Evolutionary conservation across 768 basidiomycete genomes (phyloP), one percentile per base, ranked within the genome.

Genomic region (Suillus tomentosus): DNA sequence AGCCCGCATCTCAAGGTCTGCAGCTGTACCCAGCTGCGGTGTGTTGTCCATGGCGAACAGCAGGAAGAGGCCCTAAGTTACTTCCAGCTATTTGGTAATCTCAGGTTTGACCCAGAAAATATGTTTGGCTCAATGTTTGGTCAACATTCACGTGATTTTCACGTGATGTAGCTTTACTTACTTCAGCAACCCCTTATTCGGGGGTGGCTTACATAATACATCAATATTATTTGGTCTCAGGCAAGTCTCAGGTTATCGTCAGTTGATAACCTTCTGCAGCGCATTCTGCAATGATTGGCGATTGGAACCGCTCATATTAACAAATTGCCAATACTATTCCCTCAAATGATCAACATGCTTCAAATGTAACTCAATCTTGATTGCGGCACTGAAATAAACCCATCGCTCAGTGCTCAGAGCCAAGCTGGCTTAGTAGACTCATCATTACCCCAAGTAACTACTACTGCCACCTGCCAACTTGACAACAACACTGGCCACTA

Each of bases 1-100:
- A 57, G 88, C 87, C 73, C 87, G 84, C 71, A 85, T 77, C 77
- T 92, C 90, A 47, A 92, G 78, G 76, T 92, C 90, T 56, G 85
- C 76, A 67, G 79, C 81, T 45, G 80, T 80, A 63, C 77, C 75
- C 7, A 80, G 74, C 69, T 77, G 77, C 53, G 82, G 79, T 67
- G 79, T 73, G 67, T 76, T 78, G 65, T 82, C 81, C 82, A 83
- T 83, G 64, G 60, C 13, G 40, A 62, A 24, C 47, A 59, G 42
- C 55, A 57, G 64, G 36, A 56, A 40, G 57, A 43, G 36, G n/a
- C 40, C 42, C 15, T 24, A 17, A 55, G 36, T 22, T 36, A 6
- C 43, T 37, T 22, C 47, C 40, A 55, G 37, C 27, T 53, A 15
- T 39, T 37, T 37, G 13, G 51, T 58, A 27, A 61, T 37, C 60